Base-by-base conservation (phyloP, 345 rosid species). In the Nephelium lappaceum region DNA sequence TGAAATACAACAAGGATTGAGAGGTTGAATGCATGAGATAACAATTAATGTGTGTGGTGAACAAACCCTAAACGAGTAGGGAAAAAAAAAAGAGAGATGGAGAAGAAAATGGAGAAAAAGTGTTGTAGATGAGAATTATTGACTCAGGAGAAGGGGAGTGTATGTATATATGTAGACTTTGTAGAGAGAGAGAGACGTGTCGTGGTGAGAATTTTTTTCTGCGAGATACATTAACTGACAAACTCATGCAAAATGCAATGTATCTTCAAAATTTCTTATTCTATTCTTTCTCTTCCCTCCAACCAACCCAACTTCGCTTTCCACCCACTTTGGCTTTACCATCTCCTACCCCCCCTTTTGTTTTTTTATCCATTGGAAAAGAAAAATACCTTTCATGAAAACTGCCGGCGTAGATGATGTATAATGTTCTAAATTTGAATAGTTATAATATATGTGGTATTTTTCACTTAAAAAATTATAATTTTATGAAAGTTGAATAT, bases 11-110 rank as follows among this genome's bases (percentile, higher is more conserved):
- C 11, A 49, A 78, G 36, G 43, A 77, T 49, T 60, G 79, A 80
- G 82, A 75, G 79, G 72, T 70, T 78, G 85, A 87, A 79, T 73
- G 90, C 89, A 89, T 84, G 63, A 79, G 65, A 8, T 31, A 31
- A 1, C 36, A 31, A 31, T 3, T 31, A 31, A 31, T 31, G 36
- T 31, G 3, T 53, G n/a, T 3, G 55, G 71, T 5, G 71, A 15
- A 31, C 51, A 38, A 86, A 86, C 91, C 91, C 91, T 80, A 81
- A 76, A 79, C 5, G n/a, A 75, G 87, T 73, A 84, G 90, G 90
- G 90, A 67, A 86, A 89, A 89, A 87, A 87, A 86, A 74, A 5
- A 58, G 63, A 77, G 77, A 65, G 16, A 19, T n/a, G 8, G 11
- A 57, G 41, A 31, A 38, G 71, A 43, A 36, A 41, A 16, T 53